These are phyloP conservation scores for Mycena chlorophos DNA, from an alignment of 768 basidiomycete species.

Conservation along the genomic window DNA sequence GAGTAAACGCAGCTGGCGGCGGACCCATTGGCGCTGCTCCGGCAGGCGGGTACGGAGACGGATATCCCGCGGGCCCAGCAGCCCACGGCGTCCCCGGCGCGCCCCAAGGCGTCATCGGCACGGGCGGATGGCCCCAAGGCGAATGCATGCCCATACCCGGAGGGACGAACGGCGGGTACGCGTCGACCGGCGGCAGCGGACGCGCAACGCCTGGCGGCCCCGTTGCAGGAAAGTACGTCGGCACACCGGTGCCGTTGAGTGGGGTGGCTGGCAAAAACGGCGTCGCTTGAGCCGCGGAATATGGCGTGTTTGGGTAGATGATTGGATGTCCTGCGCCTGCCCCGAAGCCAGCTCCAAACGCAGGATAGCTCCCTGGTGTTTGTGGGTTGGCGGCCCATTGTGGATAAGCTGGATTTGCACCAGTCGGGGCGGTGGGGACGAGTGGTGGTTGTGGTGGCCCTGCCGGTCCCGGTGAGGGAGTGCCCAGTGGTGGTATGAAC, in stretches of 20 bases:
- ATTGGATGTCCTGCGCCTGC: conserved; percentile 36
- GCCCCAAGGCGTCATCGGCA: conserved; percentile 11
- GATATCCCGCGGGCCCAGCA: conserved; percentile 1
- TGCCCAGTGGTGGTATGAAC: conserved; percentile 42
- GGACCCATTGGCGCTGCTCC: conserved; percentile 5
- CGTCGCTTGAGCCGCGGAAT: conserved; percentile 26
- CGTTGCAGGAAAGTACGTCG: conserved; percentile 19
- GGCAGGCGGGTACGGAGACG: conserved; percentile 17
- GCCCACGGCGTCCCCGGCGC: conserved; percentile 16
- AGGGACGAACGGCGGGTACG: conserved; percentile 13
- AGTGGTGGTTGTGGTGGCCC: conserved; percentile 34
- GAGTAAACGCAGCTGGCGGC: conserved; percentile 4
- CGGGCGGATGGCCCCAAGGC: not conserved
- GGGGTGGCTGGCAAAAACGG: conserved; percentile 40
- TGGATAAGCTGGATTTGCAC: conserved; percentile 26
- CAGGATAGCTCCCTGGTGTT: conserved; percentile 37
- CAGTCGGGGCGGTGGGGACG: conserved; percentile 30
- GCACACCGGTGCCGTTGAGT: conserved; percentile 5
- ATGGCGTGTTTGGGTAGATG: conserved; percentile 38
- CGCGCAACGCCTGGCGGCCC: conserved; percentile 8
- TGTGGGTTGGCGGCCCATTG: conserved; percentile 38
- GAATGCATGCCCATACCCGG: not conserved
- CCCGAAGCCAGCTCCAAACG: too few relatives aligned
- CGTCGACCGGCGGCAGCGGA: conserved; percentile 10
- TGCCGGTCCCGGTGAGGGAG: conserved; percentile 40